Evolutionary conservation across 306 rosid species (phyloP).

Genomic region (Pyrus pyrifolia): DNA sequence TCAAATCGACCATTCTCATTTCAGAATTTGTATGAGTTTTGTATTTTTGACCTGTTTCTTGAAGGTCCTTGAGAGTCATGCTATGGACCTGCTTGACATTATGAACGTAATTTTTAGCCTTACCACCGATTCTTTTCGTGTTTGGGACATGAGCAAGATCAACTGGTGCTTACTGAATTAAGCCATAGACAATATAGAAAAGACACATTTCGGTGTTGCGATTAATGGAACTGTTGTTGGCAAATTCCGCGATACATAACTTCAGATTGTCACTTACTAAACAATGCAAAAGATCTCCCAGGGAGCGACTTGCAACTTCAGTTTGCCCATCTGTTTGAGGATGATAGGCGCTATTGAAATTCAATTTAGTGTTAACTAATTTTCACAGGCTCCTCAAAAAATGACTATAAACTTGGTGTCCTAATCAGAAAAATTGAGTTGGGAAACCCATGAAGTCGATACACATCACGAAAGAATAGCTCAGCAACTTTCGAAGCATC

Average conservation of each 20-base stretch:
- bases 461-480: neutral
- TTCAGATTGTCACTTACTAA: neutral
- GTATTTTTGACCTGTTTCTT: neutral
- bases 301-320: neutral
- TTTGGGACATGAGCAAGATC: neutral
- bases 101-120: neutral
- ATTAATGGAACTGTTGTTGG: neutral
- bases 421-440: neutral
- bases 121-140: neutral
- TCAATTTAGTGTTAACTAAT: no score
- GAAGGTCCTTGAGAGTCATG: neutral
- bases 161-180: neutral
- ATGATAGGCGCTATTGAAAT: neutral
- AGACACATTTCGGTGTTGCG: neutral
- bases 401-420: neutral
- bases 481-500: neutral
- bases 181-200: neutral
- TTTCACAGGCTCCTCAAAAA: neutral
- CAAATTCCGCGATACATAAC: neutral
- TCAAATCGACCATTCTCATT: neutral
- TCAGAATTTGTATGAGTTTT: neutral
- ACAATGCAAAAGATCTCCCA: neutral
- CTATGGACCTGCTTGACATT: neutral
- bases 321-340: neutral
- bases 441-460: neutral